Percentiles rank a stretch among this genome's conserved stretches.
phyloP scores from a whole-genome alignment of 495 filamentous ascomycete species.

The Penicillium pancosmium region DNA sequence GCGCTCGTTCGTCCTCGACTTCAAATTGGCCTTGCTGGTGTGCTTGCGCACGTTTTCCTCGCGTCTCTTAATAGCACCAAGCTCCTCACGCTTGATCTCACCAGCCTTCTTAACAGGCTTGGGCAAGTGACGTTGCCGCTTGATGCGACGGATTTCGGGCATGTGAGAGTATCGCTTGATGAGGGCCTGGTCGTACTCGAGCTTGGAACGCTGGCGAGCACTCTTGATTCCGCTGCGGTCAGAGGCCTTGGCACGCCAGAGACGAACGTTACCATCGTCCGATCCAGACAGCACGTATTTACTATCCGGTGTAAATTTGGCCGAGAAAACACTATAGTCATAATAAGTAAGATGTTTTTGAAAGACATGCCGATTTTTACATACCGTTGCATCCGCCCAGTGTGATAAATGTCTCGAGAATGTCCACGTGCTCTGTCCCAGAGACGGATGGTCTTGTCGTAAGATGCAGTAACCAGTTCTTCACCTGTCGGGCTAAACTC shows the following conservation, averaged over 20 bases:
- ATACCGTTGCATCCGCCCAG: constrained; percentile 89
- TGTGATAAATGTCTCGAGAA: constrained; percentile 93
- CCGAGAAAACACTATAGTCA: constrained; percentile 71
- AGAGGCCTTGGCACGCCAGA: constrained; percentile 91
- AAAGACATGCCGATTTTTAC: constrained; percentile 11
- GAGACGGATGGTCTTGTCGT: constrained; percentile 78
- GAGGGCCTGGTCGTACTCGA: constrained; percentile 91
- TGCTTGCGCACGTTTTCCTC: constrained; percentile 95
- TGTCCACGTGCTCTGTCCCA: constrained; percentile 82
- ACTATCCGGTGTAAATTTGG: constrained; percentile 82
- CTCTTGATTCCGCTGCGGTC: constrained; percentile 83
- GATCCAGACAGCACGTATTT: constrained; percentile 84
- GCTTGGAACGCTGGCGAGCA: constrained; percentile 74
- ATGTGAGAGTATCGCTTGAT: constrained; percentile 87
- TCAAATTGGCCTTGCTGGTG: constrained; percentile 70
- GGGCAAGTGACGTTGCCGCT: constrained; percentile 86
- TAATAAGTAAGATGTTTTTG: constrained; percentile 13
- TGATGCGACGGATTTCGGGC: constrained; percentile 92
- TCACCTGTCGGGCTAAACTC: constrained; percentile 94
- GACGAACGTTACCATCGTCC: constrained; percentile 90
- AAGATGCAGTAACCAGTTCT: constrained; percentile 88
- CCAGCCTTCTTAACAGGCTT: constrained; percentile 95
- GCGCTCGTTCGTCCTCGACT: constrained; percentile 76
- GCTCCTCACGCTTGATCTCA: constrained; percentile 93
- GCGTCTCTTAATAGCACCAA: constrained; percentile 81